Evolutionary conservation across 306 rosid species (phyloP), one percentile per base, ranked within the genome.

Genomic region (Biancaea sappan): DNA sequence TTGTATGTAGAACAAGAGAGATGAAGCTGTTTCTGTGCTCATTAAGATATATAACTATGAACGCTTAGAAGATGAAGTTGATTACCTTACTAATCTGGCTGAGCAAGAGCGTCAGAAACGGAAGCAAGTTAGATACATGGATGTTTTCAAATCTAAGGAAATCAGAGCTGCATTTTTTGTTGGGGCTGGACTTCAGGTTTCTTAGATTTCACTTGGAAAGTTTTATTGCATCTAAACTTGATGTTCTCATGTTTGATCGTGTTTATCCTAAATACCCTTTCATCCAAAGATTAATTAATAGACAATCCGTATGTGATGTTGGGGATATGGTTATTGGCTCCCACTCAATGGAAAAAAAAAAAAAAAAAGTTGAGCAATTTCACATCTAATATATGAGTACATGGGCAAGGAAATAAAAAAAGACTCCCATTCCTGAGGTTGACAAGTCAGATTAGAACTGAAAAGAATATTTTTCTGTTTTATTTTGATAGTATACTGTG

Each of bases 151-250:
- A 62, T 62, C 68, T 0, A 62, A 62, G 48, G 68, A 62, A 37
- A 62, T 62, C 41, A 84, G 96, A 80, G 66, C 80, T 59, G 98
- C 96, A 26, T 92, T 90, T 82, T 41, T 77, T 3, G 87, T 80
- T 48, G 98, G 94, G 24, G 98, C 84, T 16, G 98, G 98, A 64
- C 96, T 92, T 73, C 97, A 87, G 87, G 93, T 62, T 18, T 62
- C 8, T 35, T n/a, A 10, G 18, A 19, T 31, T 35, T 37, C 21
- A n/a, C 64, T 58, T 29, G 29, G 19, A 35, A 19, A n/a, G 31
- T 35, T 62, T 62, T 10, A 18, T 62, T 62, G 48, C 19, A 19
- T 62, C 48, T 35, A 10, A 25, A 37, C 26, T 5, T 18, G 14
- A 31, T 32, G 26, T 31, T 44, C 66, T 32, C 25, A 0, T 31